Base-by-base conservation (phyloP, 805 yeast species). In the Pichia phayaonensis region DNA sequence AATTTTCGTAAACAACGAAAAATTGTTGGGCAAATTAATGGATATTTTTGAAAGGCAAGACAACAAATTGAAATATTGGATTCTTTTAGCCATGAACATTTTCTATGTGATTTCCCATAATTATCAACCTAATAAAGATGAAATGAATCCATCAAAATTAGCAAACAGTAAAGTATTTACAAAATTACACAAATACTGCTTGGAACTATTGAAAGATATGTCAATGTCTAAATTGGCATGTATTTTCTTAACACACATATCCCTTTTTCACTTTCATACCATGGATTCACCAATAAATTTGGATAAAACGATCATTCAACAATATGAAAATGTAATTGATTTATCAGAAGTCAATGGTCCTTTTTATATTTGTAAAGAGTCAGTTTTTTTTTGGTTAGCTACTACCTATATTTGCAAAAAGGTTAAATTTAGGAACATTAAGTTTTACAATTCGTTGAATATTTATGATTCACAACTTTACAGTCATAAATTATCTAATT, bases 321-420 rank as follows among this genome's bases (percentile, higher is more conserved):
- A 76, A 53, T 62, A 81, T 31, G 76, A 74, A 41, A 75, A 75
- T 27, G 47, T 80, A 1, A 65, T 77, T 44, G 84, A 81, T 38
- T 60, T 76, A 7, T 67, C 86, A 0, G 84, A 79, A 43, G 67
- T 81, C 0, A 77, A 76, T 61, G 92, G 92, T 0, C 92, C 94
- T 2, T 59, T 65, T 1, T 23, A 54, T 1, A 47, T 82, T 1
- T 69, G 74, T 44, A 66, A 74, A 42, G 78, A 74, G 45, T 67
- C 84, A 4, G 64, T 79, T 27, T 55, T 60, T 15, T 78, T 84
- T 54, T 84, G 90, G 90, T 63, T 69, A 47, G 56, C 69, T 0
- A 54, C 77, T 3, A 62, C 72, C 16, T 60, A 61, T 3, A 58
- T 75, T 11, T 69, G 76, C 18, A 66, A 64, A 34, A 60, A 60